Conservation (phyloP, 1,284 basidiomycete genomes). For the Ustilago tritici region DNA sequence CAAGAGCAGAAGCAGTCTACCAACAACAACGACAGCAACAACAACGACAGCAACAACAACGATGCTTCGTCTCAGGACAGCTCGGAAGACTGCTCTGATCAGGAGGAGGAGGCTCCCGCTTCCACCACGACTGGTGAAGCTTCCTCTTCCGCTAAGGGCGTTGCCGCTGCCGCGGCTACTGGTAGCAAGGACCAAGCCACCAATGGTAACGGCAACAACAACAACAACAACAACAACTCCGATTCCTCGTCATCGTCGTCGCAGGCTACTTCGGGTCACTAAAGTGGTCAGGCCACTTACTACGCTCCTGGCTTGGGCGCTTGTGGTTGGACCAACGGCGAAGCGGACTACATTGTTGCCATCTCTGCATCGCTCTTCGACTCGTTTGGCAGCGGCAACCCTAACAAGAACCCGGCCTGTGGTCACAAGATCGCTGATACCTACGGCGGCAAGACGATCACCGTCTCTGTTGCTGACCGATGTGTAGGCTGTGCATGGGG, state of each 20-base stretch:
- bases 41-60: not conserved
- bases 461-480: slow-evolving; percentile 59
- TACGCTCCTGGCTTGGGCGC: slow-evolving; percentile 63
- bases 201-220: slow-evolving; percentile 11
- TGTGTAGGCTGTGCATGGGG: slow-evolving; percentile 55
- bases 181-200: slow-evolving; percentile 39
- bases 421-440: slow-evolving; percentile 62
- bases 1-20: slow-evolving; percentile 8
- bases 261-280: slow-evolving; percentile 63
- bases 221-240: slow-evolving; percentile 16
- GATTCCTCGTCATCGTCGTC: slow-evolving; percentile 68
- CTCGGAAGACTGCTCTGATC: slow-evolving; percentile 28
- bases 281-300: slow-evolving; percentile 65
- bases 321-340: slow-evolving; percentile 56
- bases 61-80: slow-evolving; percentile 16
- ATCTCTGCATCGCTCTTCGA: slow-evolving; percentile 58
- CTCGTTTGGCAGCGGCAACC: slow-evolving; percentile 56
- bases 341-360: slow-evolving; percentile 63
- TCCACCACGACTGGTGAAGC: not conserved
- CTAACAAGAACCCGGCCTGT: slow-evolving; percentile 63
- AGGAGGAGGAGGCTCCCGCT: slow-evolving; percentile 12
- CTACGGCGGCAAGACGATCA: slow-evolving; percentile 60
- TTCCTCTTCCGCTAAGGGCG: slow-evolving; percentile 14
- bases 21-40: slow-evolving; percentile 7
- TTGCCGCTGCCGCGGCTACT: slow-evolving; percentile 29